phyloP scores from a whole-genome alignment of 352 stramenopile genomes.

The Pythium phragmiticola region DNA sequence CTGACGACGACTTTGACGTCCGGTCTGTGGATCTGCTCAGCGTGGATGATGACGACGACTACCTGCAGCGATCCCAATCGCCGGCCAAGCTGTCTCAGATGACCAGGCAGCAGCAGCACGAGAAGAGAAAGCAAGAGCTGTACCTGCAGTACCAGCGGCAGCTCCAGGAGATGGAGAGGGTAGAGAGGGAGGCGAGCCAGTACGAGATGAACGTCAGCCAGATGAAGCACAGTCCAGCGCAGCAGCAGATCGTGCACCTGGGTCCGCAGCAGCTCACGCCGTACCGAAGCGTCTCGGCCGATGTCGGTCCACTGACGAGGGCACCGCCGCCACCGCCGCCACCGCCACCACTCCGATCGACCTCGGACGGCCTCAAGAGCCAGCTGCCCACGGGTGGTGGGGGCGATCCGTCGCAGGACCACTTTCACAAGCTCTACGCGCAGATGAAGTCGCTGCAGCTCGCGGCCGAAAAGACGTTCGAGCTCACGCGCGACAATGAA shows the following conservation, averaged over 20 bases:
- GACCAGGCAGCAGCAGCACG: background rate
- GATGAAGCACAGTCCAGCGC: background rate
- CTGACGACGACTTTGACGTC: conserved; percentile 6
- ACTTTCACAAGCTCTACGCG: conserved; percentile 14
- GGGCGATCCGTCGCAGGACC: background rate
- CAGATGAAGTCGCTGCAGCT: conserved; percentile 25
- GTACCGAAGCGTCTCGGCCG: background rate
- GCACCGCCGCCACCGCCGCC: background rate
- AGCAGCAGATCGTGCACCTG: background rate
- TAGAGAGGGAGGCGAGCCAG: background rate
- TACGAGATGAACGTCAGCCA: too few relatives aligned
- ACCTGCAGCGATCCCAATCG: background rate
- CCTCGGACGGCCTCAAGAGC: background rate
- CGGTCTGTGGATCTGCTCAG: conserved; percentile 7
- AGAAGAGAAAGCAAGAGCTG: conserved; percentile 4
- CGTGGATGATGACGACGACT: background rate
- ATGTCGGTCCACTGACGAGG: background rate
- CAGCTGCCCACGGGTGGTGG: background rate
- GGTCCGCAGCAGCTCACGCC: background rate
- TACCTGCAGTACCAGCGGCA: conserved; percentile 10
- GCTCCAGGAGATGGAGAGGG: background rate
- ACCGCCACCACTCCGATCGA: background rate
- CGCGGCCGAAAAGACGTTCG: conserved; percentile 14
- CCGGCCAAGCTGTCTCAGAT: background rate
- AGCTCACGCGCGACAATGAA: conserved; percentile 11